Percentiles rank a stretch among this genome's conserved stretches.
Evolutionary conservation across 2,329 filamentous ascomycete genomes (phyloP).

Genomic region (Aspergillus ochraceus): DNA sequence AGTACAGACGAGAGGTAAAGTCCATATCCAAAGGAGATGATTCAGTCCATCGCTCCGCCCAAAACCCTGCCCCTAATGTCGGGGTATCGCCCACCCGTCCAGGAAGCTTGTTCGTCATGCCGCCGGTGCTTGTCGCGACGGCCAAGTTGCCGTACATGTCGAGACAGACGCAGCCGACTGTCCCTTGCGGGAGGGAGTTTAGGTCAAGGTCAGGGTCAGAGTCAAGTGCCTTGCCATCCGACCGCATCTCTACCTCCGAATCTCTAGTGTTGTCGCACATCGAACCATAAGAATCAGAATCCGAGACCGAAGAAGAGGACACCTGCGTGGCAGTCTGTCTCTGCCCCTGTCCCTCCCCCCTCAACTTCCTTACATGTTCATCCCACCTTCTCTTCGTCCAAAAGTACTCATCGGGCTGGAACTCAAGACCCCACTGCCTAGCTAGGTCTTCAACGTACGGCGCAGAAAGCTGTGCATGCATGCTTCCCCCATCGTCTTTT

Average conservation of each 20-base stretch:
- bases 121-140: conserved; percentile 67
- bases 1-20: too few relatives aligned
- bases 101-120: conserved; percentile 84
- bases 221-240: neutral
- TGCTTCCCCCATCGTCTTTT: conserved; percentile 34
- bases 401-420: conserved; percentile 71
- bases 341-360: conserved; percentile 28
- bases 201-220: neutral
- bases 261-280: neutral
- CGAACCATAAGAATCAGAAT: neutral
- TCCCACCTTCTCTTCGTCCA: conserved; percentile 78
- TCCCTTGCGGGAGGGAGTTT: conserved; percentile 65
- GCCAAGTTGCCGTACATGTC: conserved; percentile 75
- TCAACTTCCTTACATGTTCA: conserved; percentile 66
- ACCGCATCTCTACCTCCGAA: neutral
- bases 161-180: conserved; percentile 77
- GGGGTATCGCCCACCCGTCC: conserved; percentile 86
- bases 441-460: conserved; percentile 69
- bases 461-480: conserved; percentile 69
- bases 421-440: conserved; percentile 60
- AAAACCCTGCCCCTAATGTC: conserved; percentile 79
- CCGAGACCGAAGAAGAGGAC: too few relatives aligned
- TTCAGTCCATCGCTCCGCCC: conserved; percentile 78
- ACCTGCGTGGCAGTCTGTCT: too few relatives aligned
- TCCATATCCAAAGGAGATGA: neutral